Evolutionary conservation across 805 yeast species (phyloP).

Genomic region (Suhomyces canberraensis): DNA sequence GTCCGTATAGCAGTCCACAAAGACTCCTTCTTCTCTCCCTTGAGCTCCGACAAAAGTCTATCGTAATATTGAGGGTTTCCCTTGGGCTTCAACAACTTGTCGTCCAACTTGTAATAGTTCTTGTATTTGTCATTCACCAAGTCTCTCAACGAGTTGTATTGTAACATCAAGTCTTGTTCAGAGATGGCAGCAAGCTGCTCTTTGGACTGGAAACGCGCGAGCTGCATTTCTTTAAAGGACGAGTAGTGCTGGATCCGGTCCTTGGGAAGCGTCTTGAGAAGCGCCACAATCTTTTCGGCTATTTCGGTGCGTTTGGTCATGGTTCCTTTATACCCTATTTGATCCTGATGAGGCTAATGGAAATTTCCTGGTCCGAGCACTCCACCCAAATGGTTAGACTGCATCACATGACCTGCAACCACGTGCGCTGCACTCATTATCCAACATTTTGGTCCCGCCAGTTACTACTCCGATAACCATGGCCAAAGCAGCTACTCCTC

Average conservation of each 20-base stretch:
- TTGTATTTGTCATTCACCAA: constrained; percentile 59
- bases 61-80: constrained; percentile 81
- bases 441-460: not conserved
- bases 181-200: constrained; percentile 35
- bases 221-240: constrained; percentile 65
- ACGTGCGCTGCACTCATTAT: not conserved
- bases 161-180: constrained; percentile 55
- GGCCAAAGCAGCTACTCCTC: constrained; percentile 43
- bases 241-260: constrained; percentile 68
- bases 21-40: constrained; percentile 68
- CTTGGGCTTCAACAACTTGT: constrained; percentile 69
- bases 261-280: constrained; percentile 62
- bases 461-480: not conserved
- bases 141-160: constrained; percentile 55
- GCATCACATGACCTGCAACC: too few species aligned
- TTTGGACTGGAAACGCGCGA: constrained; percentile 38
- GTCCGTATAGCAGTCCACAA: constrained; percentile 66
- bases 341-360: not conserved
- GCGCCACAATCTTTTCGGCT: constrained; percentile 53
- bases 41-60: constrained; percentile 65
- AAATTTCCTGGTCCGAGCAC: too few species aligned
- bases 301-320: constrained; percentile 36
- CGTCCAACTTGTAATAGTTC: constrained; percentile 61
- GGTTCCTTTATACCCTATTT: too few species aligned
- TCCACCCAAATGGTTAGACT: too few species aligned